phyloP scores from a whole-genome alignment of 169 alveolate genomes.

The Besnoitia besnoiti region DNA sequence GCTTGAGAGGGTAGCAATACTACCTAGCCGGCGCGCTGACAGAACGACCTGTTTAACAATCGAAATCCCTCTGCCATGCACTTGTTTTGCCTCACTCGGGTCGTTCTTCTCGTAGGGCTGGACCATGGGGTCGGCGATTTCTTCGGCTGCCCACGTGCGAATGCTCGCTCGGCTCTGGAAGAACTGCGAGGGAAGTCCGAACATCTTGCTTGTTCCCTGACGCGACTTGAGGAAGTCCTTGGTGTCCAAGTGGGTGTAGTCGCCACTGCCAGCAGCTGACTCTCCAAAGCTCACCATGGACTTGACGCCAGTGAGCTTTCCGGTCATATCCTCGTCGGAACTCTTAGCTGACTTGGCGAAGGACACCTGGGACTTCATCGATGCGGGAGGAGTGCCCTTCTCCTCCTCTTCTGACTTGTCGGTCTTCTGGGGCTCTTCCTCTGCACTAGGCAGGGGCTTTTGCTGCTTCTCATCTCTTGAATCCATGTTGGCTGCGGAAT shows the following conservation, averaged over 20 bases:
- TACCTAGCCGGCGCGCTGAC: too few relatives aligned
- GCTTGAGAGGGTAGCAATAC: too few relatives aligned
- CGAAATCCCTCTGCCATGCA: too few relatives aligned
- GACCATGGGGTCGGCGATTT: conserved; percentile 46
- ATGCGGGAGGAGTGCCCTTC: background rate
- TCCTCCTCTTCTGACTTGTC: background rate
- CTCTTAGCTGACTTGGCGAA: background rate
- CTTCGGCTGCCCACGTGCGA: conserved; percentile 54
- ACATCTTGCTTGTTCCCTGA: background rate
- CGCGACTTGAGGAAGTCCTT: background rate
- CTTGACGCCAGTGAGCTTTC: background rate
- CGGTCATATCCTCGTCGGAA: background rate
- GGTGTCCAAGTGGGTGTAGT: background rate
- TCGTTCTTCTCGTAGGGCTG: conserved; percentile 47
- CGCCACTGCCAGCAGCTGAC: conserved; percentile 18
- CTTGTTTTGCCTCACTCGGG: conserved; percentile 19
- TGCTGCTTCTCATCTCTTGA: background rate
- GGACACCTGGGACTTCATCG: background rate
- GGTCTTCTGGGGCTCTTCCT: background rate
- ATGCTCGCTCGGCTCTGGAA: conserved; percentile 52
- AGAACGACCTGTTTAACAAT: too few relatives aligned
- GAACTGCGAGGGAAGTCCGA: conserved; percentile 39
- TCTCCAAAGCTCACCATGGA: conserved; percentile 24
- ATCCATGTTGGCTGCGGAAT: background rate
- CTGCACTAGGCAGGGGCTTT: background rate